phyloP scores from a whole-genome alignment of 164 flowering plant species.

The Tetracentron sinense region DNA sequence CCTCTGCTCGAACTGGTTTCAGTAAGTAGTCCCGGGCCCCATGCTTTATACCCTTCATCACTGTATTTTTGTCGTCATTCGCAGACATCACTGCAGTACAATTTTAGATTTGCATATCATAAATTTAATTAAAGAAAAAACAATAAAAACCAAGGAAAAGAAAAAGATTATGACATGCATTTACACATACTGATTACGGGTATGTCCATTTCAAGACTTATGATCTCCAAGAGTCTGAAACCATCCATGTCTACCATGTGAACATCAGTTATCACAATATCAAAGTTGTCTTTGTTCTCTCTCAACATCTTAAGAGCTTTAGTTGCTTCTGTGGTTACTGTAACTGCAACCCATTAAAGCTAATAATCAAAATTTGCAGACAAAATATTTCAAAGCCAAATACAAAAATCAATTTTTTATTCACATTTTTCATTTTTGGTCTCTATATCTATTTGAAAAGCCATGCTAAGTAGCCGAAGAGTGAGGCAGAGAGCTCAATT shows the following conservation, averaged over 20 bases:
- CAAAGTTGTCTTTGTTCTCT: slow-evolving; percentile 33
- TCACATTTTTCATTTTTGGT: too few species aligned
- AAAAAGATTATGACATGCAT: neutral
- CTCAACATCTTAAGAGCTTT: slow-evolving; percentile 32
- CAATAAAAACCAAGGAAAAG: neutral
- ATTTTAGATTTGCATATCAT: neutral
- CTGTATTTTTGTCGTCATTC: slow-evolving; percentile 16
- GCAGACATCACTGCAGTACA: slow-evolving; percentile 32
- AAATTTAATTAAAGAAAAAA: neutral
- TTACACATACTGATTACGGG: slow-evolving; percentile 47
- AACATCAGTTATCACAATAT: slow-evolving; percentile 44
- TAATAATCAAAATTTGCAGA: too few species aligned
- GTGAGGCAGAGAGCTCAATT: too few species aligned
- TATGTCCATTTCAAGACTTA: slow-evolving; percentile 44
- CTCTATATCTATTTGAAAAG: too few species aligned
- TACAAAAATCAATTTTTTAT: too few species aligned
- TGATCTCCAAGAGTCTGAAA: slow-evolving; percentile 34
- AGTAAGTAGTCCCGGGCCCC: slow-evolving; percentile 40
- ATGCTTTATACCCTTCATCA: slow-evolving; percentile 35
- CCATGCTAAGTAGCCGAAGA: too few species aligned
- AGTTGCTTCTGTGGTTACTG: slow-evolving; percentile 19
- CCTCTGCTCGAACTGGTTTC: slow-evolving; percentile 32
- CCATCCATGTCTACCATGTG: slow-evolving; percentile 48
- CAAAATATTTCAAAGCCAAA: neutral
- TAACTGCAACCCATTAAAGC: slow-evolving; percentile 33